These are phyloP conservation scores for Ambrosia artemisiifolia DNA, from an alignment of 129 eudicot species.

Conservation along the genomic window DNA sequence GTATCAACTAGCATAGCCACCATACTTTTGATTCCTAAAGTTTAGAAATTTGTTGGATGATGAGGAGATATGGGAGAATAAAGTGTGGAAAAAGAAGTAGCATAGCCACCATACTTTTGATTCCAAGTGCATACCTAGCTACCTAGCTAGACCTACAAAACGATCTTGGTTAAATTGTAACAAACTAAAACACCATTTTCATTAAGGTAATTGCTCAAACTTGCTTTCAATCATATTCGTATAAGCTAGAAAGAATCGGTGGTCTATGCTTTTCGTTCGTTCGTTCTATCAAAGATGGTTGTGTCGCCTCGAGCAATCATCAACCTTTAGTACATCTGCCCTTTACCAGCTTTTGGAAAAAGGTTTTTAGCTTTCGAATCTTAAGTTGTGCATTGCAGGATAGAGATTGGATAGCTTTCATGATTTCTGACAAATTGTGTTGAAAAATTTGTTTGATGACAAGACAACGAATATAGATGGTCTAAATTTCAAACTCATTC, in stretches of 20 bases:
- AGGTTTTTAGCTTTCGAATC: slow-evolving; percentile 20
- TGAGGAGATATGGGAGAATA: slow-evolving; percentile 27
- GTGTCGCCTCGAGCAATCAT: slow-evolving; percentile 18
- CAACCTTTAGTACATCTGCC: slow-evolving; percentile 28
- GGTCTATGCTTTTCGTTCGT: slow-evolving; percentile 27
- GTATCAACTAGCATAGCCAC: no score
- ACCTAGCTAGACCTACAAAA: slow-evolving; percentile 11
- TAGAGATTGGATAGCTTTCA: slow-evolving; percentile 14
- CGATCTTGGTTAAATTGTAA: slow-evolving; percentile 21
- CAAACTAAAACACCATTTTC: slow-evolving; percentile 24
- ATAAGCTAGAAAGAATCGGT: slow-evolving; percentile 25
- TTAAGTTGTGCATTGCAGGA: slow-evolving; percentile 21
- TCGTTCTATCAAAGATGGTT: slow-evolving; percentile 26
- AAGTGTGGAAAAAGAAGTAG: slow-evolving; percentile 25
- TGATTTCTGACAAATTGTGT: not conserved
- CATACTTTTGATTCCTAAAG: no score
- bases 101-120: slow-evolving; percentile 22
- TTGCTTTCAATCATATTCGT: slow-evolving; percentile 12
- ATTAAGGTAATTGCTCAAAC: slow-evolving; percentile 26
- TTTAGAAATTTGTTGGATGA: slow-evolving; percentile 17
- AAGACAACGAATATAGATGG: slow-evolving; percentile 13
- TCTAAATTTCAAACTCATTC: slow-evolving; percentile 9
- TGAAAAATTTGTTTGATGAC: slow-evolving; percentile 1
- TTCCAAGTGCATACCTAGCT: slow-evolving; percentile 25
- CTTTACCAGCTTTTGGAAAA: slow-evolving; percentile 16